These are phyloP conservation scores for Microdochium bolleyi DNA, from an alignment of 2,329 filamentous ascomycete species.

Conservation along the genomic window DNA sequence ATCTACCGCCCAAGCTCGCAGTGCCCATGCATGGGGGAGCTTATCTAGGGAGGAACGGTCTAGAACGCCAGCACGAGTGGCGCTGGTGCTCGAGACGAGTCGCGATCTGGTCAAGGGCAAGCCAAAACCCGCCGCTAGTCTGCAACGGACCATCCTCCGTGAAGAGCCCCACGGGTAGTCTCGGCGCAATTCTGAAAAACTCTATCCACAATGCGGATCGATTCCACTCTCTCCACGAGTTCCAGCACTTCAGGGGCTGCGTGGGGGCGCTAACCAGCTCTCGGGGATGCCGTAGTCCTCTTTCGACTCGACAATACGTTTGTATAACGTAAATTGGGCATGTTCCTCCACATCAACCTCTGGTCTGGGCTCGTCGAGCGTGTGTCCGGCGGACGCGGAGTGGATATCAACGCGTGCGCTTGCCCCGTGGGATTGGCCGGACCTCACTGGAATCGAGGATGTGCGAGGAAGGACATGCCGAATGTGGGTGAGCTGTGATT, in stretches of 20 bases:
- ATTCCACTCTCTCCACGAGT: not conserved
- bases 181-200: not conserved
- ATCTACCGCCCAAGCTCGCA: not conserved
- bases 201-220: not conserved
- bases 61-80: not conserved
- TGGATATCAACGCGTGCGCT: too few relatives aligned
- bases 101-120: not conserved
- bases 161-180: not conserved
- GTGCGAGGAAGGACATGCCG: too few relatives aligned
- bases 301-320: not conserved
- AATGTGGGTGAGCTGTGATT: too few relatives aligned
- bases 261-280: not conserved
- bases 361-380: not conserved
- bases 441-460: too few relatives aligned
- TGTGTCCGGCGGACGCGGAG: too few relatives aligned
- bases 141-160: not conserved
- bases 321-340: not conserved
- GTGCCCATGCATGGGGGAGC: not conserved
- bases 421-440: too few relatives aligned
- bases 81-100: not conserved
- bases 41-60: not conserved
- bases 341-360: not conserved
- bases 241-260: not conserved
- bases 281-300: not conserved
- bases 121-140: not conserved